These are phyloP conservation scores for Penicillium sp. DNA, from an alignment of 2,329 filamentous ascomycete genomes.

Conservation along the genomic window DNA sequence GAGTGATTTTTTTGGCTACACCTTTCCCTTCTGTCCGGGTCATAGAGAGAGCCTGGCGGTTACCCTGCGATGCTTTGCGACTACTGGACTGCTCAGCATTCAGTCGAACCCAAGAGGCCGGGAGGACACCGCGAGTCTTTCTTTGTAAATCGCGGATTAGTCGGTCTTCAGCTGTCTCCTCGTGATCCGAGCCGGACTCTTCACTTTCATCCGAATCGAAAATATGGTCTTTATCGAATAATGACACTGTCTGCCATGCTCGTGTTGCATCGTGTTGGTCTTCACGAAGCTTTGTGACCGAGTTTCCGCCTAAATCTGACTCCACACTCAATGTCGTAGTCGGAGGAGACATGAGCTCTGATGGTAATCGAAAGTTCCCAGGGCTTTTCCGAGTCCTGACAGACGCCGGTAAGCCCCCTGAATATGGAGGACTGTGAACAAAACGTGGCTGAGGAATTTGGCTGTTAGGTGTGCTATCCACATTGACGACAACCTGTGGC, in stretches of 20 bases:
- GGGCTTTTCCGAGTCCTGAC: constrained; percentile 14
- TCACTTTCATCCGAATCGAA: constrained; percentile 17
- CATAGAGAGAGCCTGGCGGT: constrained; percentile 15
- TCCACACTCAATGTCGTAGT: constrained; percentile 23
- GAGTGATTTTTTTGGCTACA: constrained; percentile 29
- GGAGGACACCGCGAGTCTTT: constrained; percentile 44
- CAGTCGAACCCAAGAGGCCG: constrained; percentile 44
- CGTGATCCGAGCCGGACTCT: constrained; percentile 16
- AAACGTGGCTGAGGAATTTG: constrained; percentile 16
- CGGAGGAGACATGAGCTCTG: constrained; percentile 26
- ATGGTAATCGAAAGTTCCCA: constrained; percentile 34
- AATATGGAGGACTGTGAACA: constrained; percentile 39
- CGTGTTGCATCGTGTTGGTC: constrained; percentile 13
- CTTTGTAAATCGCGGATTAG: constrained; percentile 33
- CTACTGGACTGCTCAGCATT: constrained; percentile 31
- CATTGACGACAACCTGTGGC: constrained; percentile 25
- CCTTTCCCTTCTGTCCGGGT: constrained; percentile 27
- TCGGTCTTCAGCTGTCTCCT: constrained; percentile 18
- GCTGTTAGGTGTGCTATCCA: constrained; percentile 10
- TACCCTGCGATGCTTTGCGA: constrained; percentile 15
- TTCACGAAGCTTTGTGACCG: constrained; percentile 8
- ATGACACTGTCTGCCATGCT: constrained; percentile 5
- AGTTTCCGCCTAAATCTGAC: constrained; percentile 7
- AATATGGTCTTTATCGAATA: constrained; percentile 13
- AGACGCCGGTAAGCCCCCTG: constrained; percentile 28